These are phyloP conservation scores for Cadophora malorum DNA, from an alignment of 2,329 filamentous ascomycete genomes.

Conservation along the genomic window DNA sequence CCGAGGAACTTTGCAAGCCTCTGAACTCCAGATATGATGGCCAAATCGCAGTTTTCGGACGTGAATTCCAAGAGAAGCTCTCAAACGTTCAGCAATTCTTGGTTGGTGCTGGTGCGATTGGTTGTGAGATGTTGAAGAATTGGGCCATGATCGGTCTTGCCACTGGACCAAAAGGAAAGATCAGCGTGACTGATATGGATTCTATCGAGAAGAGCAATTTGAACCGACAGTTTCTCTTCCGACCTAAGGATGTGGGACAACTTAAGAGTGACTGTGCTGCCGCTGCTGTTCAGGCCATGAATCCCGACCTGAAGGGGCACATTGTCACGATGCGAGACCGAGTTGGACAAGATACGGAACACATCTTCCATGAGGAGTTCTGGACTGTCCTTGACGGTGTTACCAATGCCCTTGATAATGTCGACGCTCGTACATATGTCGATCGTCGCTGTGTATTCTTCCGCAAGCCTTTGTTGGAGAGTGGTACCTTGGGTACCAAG, in stretches of 20 bases:
- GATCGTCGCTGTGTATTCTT: constrained; percentile 98
- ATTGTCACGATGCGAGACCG: constrained; percentile 87
- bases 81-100: constrained; percentile 91
- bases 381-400: constrained; percentile 89
- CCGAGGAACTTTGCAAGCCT: constrained; percentile 88
- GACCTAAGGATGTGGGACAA: constrained; percentile 89
- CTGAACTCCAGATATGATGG: constrained; percentile 89
- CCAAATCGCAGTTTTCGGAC: constrained; percentile 95
- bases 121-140: constrained; percentile 99
- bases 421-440: constrained; percentile 95
- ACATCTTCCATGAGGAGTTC: constrained; percentile 93
- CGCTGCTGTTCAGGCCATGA: constrained; percentile 91
- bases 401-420: constrained; percentile 96
- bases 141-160: constrained; percentile 99
- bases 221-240: constrained; percentile 96
- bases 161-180: constrained; percentile 85
- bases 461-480: constrained; percentile 94
- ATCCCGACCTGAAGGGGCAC: constrained; percentile 86
- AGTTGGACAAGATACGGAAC: constrained; percentile 89
- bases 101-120: constrained; percentile 95
- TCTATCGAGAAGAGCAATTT: constrained; percentile 99
- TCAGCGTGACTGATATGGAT: constrained; percentile 96
- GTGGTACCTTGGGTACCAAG: constrained; percentile 97
- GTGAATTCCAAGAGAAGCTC: constrained; percentile 92
- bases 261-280: constrained; percentile 97